Evolutionary conservation across 495 filamentous ascomycete genomes (phyloP).

Genomic region (Aspergillus cavernicola): DNA sequence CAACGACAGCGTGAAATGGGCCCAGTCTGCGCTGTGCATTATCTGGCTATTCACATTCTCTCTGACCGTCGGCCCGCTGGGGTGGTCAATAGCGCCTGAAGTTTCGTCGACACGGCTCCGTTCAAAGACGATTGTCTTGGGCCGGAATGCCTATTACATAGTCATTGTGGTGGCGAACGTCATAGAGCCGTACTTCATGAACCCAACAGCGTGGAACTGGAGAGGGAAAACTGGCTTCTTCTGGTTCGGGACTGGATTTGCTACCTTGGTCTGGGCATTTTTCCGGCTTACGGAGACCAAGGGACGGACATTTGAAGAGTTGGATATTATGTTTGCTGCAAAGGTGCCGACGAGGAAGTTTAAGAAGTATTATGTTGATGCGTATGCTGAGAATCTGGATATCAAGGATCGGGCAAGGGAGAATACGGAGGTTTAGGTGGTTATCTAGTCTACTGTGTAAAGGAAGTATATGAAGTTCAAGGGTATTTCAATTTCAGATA

Average conservation of each 20-base stretch:
- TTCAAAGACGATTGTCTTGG: conserved; percentile 58
- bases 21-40: conserved; percentile 53
- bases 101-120: conserved; percentile 57
- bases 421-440: neutral
- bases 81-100: conserved; percentile 60
- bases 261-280: conserved; percentile 42
- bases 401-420: neutral
- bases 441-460: no score
- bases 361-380: neutral
- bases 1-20: conserved; percentile 35
- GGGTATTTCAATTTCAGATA: no score
- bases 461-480: no score
- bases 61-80: conserved; percentile 55
- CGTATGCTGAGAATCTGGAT: neutral
- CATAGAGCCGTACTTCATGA: conserved; percentile 63
- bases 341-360: conserved; percentile 39
- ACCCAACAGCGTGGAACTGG: conserved; percentile 57
- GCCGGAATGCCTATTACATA: conserved; percentile 53
- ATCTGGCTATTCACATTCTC: conserved; percentile 67
- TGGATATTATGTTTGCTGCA: conserved; percentile 48
- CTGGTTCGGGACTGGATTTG: conserved; percentile 50
- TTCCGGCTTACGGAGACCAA: conserved; percentile 60
- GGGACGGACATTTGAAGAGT: conserved; percentile 57
- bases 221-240: conserved; percentile 65
- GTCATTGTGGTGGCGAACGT: conserved; percentile 59